Evolutionary conservation across 371 early-diverging fungal genomes (phyloP), one percentile per base, ranked within the genome.

Genomic region (Nosema muscidifuracis): DNA sequence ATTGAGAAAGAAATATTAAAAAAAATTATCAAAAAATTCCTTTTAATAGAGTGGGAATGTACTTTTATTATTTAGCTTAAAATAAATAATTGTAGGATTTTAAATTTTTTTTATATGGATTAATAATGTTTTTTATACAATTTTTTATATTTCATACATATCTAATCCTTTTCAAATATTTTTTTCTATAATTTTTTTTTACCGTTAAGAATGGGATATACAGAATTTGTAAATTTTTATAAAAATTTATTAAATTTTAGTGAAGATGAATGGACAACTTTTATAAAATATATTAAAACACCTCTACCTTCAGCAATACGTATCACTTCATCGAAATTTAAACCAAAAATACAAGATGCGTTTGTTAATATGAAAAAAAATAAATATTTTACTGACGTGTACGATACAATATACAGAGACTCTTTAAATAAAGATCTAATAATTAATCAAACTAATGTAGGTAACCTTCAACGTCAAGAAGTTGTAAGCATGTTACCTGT

Each of bases 401-500:
- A 67, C 68, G 51, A 47, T 66, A 68, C 42, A 51, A 62, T 61
- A 15, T 18, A 74, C 20, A 60, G 61, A 16, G 38, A 15, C 12
- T 63, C 67, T 22, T 65, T 65, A 42, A 65, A 71, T 13, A 51
- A 67, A 24, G 44, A 62, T 30, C 69, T 80, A 71, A 33, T 83
- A 4, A 61, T 76, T 15, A 58, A 28, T 28, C 61, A 76, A 42
- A 68, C 74, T 7, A 36, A 51, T 57, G 79, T 86, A 85, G 95
- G 97, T 69, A 91, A 92, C 79, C 89, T 96, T 65, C 91, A 90
- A 78, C 85, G 96, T 51, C 97, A 97, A 84, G 97, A 97, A 77
- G 89, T 90, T 12, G 97, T 97, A 51, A 90, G 91, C 82, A 96
- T 97, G 97, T 89, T 97, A 63, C 99, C 99, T 22, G 91, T 91